Percentiles rank a stretch among this genome's conserved stretches.
phyloP scores from a whole-genome alignment of 352 stramenopile genomes.

The Phytophthora ramorum region DNA sequence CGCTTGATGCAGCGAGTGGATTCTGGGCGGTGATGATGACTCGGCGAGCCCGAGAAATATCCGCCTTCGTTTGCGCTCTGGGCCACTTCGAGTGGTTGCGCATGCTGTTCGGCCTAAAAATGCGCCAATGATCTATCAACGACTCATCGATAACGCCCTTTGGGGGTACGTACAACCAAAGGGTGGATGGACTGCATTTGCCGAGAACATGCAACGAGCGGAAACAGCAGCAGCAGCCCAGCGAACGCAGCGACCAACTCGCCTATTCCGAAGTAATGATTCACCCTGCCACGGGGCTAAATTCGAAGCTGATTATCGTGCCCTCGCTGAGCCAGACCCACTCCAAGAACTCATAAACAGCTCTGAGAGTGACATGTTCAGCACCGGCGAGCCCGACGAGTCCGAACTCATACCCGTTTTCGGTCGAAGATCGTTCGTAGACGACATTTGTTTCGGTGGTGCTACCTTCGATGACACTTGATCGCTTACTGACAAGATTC shows the following conservation, averaged over 20 bases:
- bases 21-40: constrained; percentile 12
- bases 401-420: not conserved
- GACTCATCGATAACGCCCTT: not conserved
- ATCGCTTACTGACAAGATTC: not conserved
- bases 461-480: not conserved
- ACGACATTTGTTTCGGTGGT: constrained; percentile 3
- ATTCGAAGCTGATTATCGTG: constrained; percentile 1
- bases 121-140: constrained; percentile 1
- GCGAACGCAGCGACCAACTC: not conserved
- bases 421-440: not conserved
- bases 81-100: not conserved
- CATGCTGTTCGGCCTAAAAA: not conserved
- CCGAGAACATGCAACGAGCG: not conserved
- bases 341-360: not conserved
- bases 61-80: not conserved
- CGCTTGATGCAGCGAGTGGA: not conserved
- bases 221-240: not conserved
- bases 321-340: not conserved
- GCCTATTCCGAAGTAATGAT: not conserved
- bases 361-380: constrained; percentile 1
- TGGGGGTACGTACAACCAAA: not conserved
- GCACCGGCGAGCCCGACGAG: not conserved
- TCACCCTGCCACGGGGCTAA: not conserved
- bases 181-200: not conserved
- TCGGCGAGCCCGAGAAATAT: not conserved